These are phyloP conservation scores for Epichloe festucae DNA, from an alignment of 2,329 filamentous ascomycete species.

Conservation along the genomic window DNA sequence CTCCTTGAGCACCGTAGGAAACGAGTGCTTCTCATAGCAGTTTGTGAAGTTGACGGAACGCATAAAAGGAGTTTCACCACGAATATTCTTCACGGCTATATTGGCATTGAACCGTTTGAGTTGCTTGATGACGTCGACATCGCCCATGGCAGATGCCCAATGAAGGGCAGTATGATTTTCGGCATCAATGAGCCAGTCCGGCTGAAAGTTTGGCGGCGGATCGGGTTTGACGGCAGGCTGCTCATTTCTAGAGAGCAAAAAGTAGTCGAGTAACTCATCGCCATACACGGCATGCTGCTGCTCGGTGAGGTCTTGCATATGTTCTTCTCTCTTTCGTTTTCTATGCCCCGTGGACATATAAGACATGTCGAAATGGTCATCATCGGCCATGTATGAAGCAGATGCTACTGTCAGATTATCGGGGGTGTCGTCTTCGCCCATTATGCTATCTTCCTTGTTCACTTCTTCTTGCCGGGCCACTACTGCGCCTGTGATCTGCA, in stretches of 20 bases:
- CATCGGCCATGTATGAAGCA: slow-evolving; percentile 73
- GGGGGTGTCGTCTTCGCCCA: slow-evolving; percentile 67
- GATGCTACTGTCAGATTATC: slow-evolving; percentile 76
- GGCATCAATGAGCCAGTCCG: slow-evolving; percentile 86
- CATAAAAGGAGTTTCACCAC: slow-evolving; percentile 86
- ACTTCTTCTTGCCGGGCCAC: slow-evolving; percentile 40
- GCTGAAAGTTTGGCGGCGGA: slow-evolving; percentile 74
- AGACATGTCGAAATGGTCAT: slow-evolving; percentile 60
- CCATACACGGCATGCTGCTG: slow-evolving; percentile 84
- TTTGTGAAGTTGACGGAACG: slow-evolving; percentile 93
- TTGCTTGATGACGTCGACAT: slow-evolving; percentile 80
- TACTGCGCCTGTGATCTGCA: slow-evolving; percentile 6
- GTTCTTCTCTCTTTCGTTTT: slow-evolving; percentile 67
- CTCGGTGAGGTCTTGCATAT: slow-evolving; percentile 51
- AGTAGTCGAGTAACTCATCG: slow-evolving; percentile 90
- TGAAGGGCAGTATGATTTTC: slow-evolving; percentile 88
- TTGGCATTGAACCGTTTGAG: slow-evolving; percentile 70
- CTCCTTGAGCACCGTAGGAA: slow-evolving; percentile 71
- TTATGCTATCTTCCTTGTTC: slow-evolving; percentile 47
- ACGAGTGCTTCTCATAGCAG: slow-evolving; percentile 86
- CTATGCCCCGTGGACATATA: slow-evolving; percentile 47
- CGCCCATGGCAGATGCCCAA: slow-evolving; percentile 96
- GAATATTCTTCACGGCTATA: slow-evolving; percentile 54
- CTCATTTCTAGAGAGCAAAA: slow-evolving; percentile 77
- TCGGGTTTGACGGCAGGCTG: slow-evolving; percentile 59